These are phyloP conservation scores for Escovopsis weberi DNA, from an alignment of 2,329 filamentous ascomycete species.

Conservation along the genomic window DNA sequence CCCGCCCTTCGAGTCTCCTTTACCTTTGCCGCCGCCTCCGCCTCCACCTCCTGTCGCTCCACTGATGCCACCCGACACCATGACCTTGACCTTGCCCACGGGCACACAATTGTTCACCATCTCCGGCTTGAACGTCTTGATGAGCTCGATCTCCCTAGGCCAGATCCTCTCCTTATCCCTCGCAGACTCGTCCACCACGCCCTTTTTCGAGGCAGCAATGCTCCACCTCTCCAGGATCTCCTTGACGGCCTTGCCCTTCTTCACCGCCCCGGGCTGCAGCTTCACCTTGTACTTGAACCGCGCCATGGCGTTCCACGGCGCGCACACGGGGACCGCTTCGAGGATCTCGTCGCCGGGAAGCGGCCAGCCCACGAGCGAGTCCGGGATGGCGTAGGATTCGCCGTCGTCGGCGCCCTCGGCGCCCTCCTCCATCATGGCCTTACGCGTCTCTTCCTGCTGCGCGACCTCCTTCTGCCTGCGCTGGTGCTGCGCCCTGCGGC, in stretches of 20 bases:
- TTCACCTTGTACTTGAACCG: constrained; percentile 90
- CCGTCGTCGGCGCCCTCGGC: constrained; percentile 47
- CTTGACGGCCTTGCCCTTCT: constrained; percentile 89
- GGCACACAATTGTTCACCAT: constrained; percentile 72
- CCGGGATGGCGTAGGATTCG: constrained; percentile 41
- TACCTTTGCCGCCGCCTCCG: constrained; percentile 13
- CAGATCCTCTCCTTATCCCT: constrained; percentile 62
- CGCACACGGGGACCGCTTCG: constrained; percentile 48
- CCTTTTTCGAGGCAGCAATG: constrained; percentile 42
- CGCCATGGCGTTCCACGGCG: constrained; percentile 47
- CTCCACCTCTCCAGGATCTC: constrained; percentile 80
- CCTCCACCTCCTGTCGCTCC: constrained; percentile 28
- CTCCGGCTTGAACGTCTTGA: constrained; percentile 66
- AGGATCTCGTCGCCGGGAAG: constrained; percentile 71
- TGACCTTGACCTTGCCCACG: constrained; percentile 65
- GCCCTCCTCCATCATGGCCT: constrained; percentile 43
- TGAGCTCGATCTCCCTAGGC: constrained; percentile 71
- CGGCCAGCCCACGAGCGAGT: constrained; percentile 63
- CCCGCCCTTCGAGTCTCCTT: constrained; percentile 11
- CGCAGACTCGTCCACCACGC: constrained; percentile 44
- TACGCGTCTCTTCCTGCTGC: constrained; percentile 58
- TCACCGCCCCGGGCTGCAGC: constrained; percentile 74
- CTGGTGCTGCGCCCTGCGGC: constrained; percentile 67
- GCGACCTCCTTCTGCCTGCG: constrained; percentile 61
- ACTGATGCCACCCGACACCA: constrained; percentile 48